Evolutionary conservation across 352 stramenopile genomes (phyloP).

Genomic region (Phytophthora aleatoria): DNA sequence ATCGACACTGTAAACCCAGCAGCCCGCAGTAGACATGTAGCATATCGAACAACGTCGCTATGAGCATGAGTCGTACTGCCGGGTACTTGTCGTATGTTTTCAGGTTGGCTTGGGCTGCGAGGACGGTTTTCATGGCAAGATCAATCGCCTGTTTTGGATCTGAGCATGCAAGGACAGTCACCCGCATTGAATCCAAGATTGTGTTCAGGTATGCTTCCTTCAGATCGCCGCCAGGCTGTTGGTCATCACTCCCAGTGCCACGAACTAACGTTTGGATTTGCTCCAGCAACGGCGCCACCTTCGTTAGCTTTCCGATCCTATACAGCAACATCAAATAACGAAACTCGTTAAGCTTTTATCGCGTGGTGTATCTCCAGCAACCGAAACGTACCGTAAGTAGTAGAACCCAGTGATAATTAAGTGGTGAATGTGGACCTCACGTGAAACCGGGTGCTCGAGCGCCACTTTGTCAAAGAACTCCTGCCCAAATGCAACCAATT

Average conservation of each 20-base stretch:
- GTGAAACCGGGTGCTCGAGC: constrained; percentile 28
- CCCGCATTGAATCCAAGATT: constrained; percentile 57
- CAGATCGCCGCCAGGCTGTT: constrained; percentile 11
- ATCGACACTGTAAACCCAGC: constrained; percentile 60
- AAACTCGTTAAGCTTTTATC: background rate
- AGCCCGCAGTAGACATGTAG: constrained; percentile 67
- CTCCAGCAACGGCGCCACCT: constrained; percentile 47
- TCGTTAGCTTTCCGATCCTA: constrained; percentile 52
- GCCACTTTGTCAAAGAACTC: constrained; percentile 45
- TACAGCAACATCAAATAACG: constrained; percentile 8
- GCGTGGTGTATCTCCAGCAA: background rate
- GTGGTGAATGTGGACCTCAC: constrained; percentile 56
- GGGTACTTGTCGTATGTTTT: constrained; percentile 40
- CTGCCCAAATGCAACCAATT: constrained; percentile 51
- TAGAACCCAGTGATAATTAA: constrained; percentile 65
- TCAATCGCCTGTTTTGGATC: constrained; percentile 52
- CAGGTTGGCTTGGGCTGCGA: constrained; percentile 56
- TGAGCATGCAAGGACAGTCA: constrained; percentile 42
- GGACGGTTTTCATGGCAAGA: constrained; percentile 58
- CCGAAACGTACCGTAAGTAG: constrained; percentile 45
- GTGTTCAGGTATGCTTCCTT: constrained; percentile 56
- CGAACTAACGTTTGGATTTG: constrained; percentile 39
- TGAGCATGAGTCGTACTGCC: constrained; percentile 52
- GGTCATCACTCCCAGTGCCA: constrained; percentile 6
- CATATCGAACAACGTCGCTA: constrained; percentile 73